Evolutionary conservation across 768 basidiomycete species (phyloP), one percentile per base, ranked within the genome.

Genomic region (Boletus rubescentipes): DNA sequence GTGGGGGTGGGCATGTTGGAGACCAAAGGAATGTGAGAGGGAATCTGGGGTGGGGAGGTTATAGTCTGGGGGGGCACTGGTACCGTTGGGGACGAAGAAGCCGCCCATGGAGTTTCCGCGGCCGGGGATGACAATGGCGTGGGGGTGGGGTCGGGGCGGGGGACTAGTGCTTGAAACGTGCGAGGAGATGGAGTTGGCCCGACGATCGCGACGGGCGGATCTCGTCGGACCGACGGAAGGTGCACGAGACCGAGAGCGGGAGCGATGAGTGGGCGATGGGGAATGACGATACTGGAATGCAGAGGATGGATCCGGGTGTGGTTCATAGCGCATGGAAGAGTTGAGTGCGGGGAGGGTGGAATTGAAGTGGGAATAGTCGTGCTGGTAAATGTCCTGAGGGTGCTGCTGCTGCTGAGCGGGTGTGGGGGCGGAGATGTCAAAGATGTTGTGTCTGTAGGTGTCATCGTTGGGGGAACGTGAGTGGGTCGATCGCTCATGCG

Each of bases 41-140:
- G 67, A 70, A 18, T 77, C 74, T 5, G 77, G 78, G 0, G 75
- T 81, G 30, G 73, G 76, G 38, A 77, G 74, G 0, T 73, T 77
- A 61, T 76, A 79, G 41, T 77, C 75, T 7, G 69, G 66, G 46
- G 59, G 60, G 0, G 53, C 54, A 9, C 55, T 70, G 14, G 59
- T 42, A 1, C 61, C 59, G 23, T 57, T 65, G 20, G 67, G 63
- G 39, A 70, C 67, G 21, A 71, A 72, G 56, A 71, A 72, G 52
- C 62, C 63, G 1, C 66, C 62, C 66, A 70, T 69, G 43, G 64
- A 5, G 61, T 62, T 60, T 44, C 61, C 64, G 20, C 73, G 68
- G 18, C 77, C 71, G 8, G 86, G 89, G 60, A 90, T 90, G 46
- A 88, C 73, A 65, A 91, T 89, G 10, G 86, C 86, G 59, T 85